phyloP scores from a whole-genome alignment of 2,329 filamentous ascomycete genomes.

The Colletotrichum costaricense region DNA sequence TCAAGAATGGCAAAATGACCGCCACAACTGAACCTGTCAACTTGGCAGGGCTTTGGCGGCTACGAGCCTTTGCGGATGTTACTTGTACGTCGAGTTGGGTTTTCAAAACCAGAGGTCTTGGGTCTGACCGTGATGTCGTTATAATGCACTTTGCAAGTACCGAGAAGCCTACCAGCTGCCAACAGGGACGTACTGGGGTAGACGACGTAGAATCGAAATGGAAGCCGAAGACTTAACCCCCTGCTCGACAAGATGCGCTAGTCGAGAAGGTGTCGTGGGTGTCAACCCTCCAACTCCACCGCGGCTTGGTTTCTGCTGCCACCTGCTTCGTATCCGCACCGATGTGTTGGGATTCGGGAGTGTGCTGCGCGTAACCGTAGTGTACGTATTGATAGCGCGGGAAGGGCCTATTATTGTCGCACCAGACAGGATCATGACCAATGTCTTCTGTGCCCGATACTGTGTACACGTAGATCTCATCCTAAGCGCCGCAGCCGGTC shows the following conservation, averaged over 20 bases:
- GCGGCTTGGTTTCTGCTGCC: slow-evolving; percentile 14
- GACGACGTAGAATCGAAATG: slow-evolving; percentile 13
- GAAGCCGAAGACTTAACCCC: slow-evolving; percentile 2
- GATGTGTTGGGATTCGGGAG: slow-evolving; percentile 14
- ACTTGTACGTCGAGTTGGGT: no score
- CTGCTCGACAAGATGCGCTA: slow-evolving; percentile 17
- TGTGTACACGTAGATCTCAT: background rate
- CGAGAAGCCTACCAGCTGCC: slow-evolving; percentile 2
- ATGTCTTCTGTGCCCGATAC: background rate
- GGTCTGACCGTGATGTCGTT: background rate
- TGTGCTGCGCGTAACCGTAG: background rate
- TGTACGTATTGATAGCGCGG: slow-evolving; percentile 17
- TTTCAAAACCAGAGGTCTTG: no score
- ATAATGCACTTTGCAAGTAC: slow-evolving; percentile 3
- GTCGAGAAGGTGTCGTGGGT: background rate
- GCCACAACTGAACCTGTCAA: slow-evolving; percentile 20
- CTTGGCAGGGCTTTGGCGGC: slow-evolving; percentile 2
- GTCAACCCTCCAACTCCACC: slow-evolving; percentile 15
- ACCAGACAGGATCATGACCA: background rate
- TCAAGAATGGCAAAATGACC: background rate
- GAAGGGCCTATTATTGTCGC: background rate
- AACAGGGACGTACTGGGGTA: slow-evolving; percentile 9
- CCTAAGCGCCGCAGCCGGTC: background rate
- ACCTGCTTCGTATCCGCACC: slow-evolving; percentile 29
- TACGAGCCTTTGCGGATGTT: background rate